phyloP scores from a whole-genome alignment of 495 filamentous ascomycete genomes.

The Jackrogersella minutella region DNA sequence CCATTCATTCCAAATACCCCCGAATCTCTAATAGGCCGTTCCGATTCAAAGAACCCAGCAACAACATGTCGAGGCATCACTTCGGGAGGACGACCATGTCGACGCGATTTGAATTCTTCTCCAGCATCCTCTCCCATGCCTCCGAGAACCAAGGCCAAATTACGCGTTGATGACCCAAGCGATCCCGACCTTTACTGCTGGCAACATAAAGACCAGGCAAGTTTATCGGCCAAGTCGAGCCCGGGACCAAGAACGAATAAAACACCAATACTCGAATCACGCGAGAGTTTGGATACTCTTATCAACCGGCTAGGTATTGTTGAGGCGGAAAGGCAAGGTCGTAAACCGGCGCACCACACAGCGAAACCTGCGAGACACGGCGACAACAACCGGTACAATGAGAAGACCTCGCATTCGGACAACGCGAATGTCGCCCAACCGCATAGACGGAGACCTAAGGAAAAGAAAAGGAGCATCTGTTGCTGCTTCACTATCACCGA shows the following conservation, averaged over 20 bases:
- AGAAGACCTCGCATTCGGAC: conserved; percentile 33
- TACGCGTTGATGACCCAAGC: conserved; percentile 58
- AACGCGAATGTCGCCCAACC: conserved; percentile 18
- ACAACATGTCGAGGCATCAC: conserved; percentile 91
- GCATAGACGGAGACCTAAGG: conserved; percentile 44
- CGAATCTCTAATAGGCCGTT: conserved; percentile 76
- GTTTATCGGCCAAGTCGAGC: conserved; percentile 50
- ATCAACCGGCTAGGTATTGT: conserved; percentile 80
- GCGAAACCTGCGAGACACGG: conserved; percentile 9
- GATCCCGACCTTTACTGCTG: conserved; percentile 75
- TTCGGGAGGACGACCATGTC: conserved; percentile 76
- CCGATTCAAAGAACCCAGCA: conserved; percentile 82
- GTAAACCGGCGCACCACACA: conserved; percentile 35
- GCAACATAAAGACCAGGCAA: conserved; percentile 91
- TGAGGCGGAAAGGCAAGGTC: conserved; percentile 51
- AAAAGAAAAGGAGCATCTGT: conserved; percentile 50
- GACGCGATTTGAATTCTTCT: conserved; percentile 66
- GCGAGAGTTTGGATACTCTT: conserved; percentile 83
- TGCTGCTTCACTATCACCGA: conserved; percentile 56
- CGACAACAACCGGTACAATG: conserved; percentile 18
- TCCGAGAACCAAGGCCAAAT: conserved; percentile 51
- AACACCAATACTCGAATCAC: conserved; percentile 58
- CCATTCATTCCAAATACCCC: conserved; percentile 84
- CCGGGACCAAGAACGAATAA: conserved; percentile 47
- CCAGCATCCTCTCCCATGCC: conserved; percentile 39